A percentile compares a stretch with the other conserved stretches of the same genome.
phyloP scores from a whole-genome alignment of 495 filamentous ascomycete species.

The Achaetomiella virescens region DNA sequence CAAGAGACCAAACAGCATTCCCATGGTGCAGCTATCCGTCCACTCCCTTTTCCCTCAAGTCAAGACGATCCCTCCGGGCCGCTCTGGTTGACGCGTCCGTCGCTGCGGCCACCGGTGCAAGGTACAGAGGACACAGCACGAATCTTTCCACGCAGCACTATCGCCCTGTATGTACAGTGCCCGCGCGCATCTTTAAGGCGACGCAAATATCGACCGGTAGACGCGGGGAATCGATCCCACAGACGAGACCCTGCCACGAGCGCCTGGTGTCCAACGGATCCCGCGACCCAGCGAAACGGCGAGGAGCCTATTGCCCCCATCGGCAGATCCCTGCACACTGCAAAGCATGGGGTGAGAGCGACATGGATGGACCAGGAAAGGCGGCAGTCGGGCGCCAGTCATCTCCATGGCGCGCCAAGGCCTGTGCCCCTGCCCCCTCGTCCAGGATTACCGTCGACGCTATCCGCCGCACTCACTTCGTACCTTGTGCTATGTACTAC shows the following conservation, averaged over 20 bases:
- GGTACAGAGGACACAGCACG: neutral
- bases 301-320: slow-evolving; percentile 15
- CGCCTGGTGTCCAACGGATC: neutral
- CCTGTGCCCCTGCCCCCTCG: slow-evolving; percentile 6
- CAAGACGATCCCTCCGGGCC: neutral
- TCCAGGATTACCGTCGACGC: slow-evolving; percentile 16
- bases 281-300: slow-evolving; percentile 23
- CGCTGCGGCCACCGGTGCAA: neutral
- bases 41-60: neutral
- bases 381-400: slow-evolving; percentile 12
- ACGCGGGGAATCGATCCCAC: neutral
- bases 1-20: neutral
- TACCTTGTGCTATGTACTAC: slow-evolving; percentile 22
- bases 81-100: slow-evolving; percentile 2
- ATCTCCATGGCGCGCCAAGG: slow-evolving; percentile 15
- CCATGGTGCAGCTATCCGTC: slow-evolving; percentile 13
- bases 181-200: neutral
- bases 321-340: slow-evolving; percentile 18
- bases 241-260: neutral
- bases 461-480: slow-evolving; percentile 21
- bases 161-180: neutral
- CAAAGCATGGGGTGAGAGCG: slow-evolving; percentile 16
- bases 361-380: slow-evolving; percentile 12
- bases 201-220: neutral
- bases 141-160: neutral